phyloP scores from a whole-genome alignment of 2,329 filamentous ascomycete genomes.

The Trichoderma hamatum region DNA sequence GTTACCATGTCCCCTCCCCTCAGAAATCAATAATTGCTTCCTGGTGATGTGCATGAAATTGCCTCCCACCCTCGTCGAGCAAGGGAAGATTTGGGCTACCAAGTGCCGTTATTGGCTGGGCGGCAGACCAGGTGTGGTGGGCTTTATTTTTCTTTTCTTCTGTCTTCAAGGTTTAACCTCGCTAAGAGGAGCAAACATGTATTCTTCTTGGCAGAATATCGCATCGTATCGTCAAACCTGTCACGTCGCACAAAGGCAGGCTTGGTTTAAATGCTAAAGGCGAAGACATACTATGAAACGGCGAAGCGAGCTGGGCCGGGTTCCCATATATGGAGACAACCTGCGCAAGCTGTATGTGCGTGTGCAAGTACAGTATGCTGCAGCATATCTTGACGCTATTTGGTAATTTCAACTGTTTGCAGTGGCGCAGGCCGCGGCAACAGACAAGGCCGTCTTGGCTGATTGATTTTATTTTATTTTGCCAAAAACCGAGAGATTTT shows the following conservation, averaged over 20 bases:
- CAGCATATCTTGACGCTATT: not conserved
- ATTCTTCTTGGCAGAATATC: not conserved
- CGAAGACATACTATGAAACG: not conserved
- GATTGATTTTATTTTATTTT: not conserved
- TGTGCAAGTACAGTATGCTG: not conserved
- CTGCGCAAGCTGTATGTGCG: not conserved
- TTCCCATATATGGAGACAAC: not conserved
- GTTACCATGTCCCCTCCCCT: not conserved
- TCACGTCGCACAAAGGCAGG: conserved; percentile 2
- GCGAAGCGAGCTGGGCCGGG: conserved; percentile 11
- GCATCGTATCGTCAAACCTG: not conserved
- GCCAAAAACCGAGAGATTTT: not conserved
- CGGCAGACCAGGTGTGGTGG: not conserved
- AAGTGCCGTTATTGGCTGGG: conserved; percentile 20
- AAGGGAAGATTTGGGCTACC: not conserved
- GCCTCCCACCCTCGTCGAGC: not conserved
- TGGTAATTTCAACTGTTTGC: not conserved
- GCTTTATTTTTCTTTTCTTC: not conserved
- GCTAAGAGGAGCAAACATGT: not conserved
- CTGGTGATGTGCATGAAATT: conserved; percentile 5
- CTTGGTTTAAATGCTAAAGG: conserved; percentile 1
- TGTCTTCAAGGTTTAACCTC: not conserved
- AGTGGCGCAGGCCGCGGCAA: not conserved
- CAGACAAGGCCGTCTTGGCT: not conserved
- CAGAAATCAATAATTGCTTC: conserved; percentile 4